Evolutionary conservation across 306 rosid genomes (phyloP).

Genomic region (Cucurbita pepo): DNA sequence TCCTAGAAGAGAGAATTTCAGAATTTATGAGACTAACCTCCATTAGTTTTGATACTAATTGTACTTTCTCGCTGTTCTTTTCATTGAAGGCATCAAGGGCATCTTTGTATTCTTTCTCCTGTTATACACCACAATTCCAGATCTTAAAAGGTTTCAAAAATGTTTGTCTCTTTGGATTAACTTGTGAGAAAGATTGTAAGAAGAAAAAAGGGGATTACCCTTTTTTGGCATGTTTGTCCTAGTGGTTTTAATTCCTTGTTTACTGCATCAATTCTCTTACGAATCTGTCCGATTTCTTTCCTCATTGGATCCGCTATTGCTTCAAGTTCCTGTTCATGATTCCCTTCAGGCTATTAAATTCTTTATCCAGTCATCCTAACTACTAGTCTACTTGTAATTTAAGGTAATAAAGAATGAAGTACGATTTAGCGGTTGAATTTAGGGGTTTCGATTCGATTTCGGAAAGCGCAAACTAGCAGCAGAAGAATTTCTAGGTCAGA

Average conservation of each 20-base stretch:
- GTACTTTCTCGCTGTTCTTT: constrained; percentile 68
- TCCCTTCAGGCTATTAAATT: neutral
- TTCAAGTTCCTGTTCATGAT: constrained; percentile 61
- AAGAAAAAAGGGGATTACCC: constrained; percentile 15
- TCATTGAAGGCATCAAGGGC: constrained; percentile 73
- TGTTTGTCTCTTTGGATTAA: neutral
- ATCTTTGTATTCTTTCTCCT: constrained; percentile 93
- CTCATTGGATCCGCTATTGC: constrained; percentile 80
- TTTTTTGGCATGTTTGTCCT: constrained; percentile 77
- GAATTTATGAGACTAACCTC: constrained; percentile 20
- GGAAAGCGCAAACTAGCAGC: neutral
- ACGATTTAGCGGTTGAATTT: neutral
- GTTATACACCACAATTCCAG: neutral
- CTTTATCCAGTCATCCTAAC: neutral
- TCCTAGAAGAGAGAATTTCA: neutral
- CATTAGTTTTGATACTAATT: constrained; percentile 28
- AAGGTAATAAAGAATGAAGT: no score
- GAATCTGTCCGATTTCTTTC: constrained; percentile 62
- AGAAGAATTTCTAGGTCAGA: neutral
- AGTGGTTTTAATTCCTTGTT: constrained; percentile 95
- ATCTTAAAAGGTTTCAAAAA: no score
- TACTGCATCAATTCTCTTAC: constrained; percentile 73
- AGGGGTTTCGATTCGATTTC: neutral
- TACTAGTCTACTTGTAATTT: neutral
- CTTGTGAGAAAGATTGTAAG: neutral